A percentile compares a stretch with the other conserved stretches of the same genome.
phyloP scores from a whole-genome alignment of 2,329 filamentous ascomycete genomes.

The Diaporthe amygdali region DNA sequence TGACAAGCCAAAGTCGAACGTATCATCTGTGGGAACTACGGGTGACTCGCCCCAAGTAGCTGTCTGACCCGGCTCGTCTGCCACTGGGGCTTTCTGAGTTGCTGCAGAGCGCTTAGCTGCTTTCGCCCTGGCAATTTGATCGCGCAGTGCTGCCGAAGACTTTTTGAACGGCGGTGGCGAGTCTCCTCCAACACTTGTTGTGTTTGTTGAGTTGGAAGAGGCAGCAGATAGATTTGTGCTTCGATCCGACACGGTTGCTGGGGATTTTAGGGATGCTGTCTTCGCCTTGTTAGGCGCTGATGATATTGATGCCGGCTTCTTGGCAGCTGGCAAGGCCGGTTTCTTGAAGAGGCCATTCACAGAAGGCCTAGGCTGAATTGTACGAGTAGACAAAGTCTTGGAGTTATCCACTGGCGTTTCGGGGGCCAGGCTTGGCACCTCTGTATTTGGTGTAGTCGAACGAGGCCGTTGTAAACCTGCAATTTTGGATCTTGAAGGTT shows the following conservation, averaged over 20 bases:
- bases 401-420: conserved; percentile 45
- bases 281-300: conserved; percentile 46
- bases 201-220: conserved; percentile 43
- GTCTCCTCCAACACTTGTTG: conserved; percentile 35
- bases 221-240: conserved; percentile 40
- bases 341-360: conserved; percentile 61
- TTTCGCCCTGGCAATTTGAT: conserved; percentile 92
- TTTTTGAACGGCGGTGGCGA: conserved; percentile 53
- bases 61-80: conserved; percentile 28
- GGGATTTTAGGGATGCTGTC: conserved; percentile 43
- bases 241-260: conserved; percentile 40
- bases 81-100: conserved; percentile 20
- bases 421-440: conserved; percentile 37
- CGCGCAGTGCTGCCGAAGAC: conserved; percentile 80
- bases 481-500: conserved; percentile 34
- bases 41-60: conserved; percentile 34
- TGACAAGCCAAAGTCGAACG: conserved; percentile 63
- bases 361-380: conserved; percentile 57
- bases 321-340: conserved; percentile 52
- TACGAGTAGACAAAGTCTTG: conserved; percentile 51
- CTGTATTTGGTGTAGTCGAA: conserved; percentile 45
- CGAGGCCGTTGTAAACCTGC: conserved; percentile 36
- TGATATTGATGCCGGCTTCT: conserved; percentile 29
- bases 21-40: conserved; percentile 51
- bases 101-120: conserved; percentile 70